phyloP scores from a whole-genome alignment of 1,139 yeast species.

The Yamadazyma atlantica region DNA sequence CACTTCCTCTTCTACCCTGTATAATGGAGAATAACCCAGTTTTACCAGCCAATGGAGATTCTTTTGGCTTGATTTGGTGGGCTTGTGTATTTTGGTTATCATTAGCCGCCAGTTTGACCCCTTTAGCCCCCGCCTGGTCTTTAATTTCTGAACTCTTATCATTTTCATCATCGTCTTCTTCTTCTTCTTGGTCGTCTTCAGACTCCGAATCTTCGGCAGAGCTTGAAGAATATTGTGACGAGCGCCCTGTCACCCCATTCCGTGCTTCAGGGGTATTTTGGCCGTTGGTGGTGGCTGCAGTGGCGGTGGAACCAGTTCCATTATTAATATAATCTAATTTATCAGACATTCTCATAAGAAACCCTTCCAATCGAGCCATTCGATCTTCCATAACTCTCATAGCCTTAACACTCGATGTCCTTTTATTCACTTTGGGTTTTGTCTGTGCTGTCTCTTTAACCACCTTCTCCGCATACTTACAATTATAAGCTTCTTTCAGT shows the following conservation, averaged over 20 bases:
- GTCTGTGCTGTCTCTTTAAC: conserved; percentile 13
- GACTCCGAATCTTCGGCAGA: not conserved
- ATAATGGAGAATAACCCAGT: no score
- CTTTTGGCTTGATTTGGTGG: no score
- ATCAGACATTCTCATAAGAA: conserved; percentile 19
- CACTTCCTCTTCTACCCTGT: no score
- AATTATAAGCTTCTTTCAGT: conserved; percentile 19
- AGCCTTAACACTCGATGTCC: conserved; percentile 10
- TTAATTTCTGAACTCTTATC: no score
- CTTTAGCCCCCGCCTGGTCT: no score
- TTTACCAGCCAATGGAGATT: no score
- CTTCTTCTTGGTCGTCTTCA: conserved; percentile 3
- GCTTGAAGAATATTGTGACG: no score
- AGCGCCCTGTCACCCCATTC: no score
- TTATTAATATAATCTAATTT: conserved; percentile 8
- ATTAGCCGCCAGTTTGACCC: no score
- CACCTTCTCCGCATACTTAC: conserved; percentile 30
- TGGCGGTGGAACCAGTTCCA: not conserved
- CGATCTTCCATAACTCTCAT: conserved; percentile 23
- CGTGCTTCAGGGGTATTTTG: no score
- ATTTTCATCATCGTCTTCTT: conserved; percentile 7
- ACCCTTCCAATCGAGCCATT: conserved; percentile 24
- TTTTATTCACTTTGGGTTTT: conserved; percentile 11
- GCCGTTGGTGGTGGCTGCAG: no score
- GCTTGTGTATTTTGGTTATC: no score